Evolutionary conservation across 78 protist species (phyloP).

Genomic region (Emiliania huxleyi): DNA sequence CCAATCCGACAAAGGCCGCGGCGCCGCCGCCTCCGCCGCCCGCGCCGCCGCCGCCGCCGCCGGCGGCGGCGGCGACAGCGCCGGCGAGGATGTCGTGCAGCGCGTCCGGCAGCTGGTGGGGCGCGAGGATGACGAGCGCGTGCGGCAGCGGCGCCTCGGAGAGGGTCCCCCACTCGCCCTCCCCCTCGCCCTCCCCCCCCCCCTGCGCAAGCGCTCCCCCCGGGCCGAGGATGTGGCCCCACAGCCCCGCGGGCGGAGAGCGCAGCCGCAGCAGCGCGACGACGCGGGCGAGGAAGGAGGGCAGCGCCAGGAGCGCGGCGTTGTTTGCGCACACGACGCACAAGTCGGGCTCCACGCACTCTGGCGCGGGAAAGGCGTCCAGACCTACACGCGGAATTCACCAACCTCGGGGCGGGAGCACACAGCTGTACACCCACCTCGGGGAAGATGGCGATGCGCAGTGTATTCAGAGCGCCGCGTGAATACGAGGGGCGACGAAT

Average conservation of each 20-base stretch:
- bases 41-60: neutral
- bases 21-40: neutral
- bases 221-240: slow-evolving; percentile 7
- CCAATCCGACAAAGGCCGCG: neutral
- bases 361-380: neutral
- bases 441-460: too few species aligned
- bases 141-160: neutral
- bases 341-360: neutral
- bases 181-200: neutral
- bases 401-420: too few species aligned
- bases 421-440: too few species aligned
- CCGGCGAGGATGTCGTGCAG: neutral
- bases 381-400: too few species aligned
- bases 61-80: neutral
- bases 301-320: neutral
- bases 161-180: neutral
- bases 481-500: too few species aligned
- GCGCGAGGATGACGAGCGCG: neutral
- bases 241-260: neutral
- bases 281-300: neutral
- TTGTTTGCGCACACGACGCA: neutral
- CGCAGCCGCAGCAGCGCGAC: neutral
- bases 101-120: neutral
- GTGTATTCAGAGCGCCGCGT: too few species aligned
- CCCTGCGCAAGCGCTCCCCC: too few species aligned